Evolutionary conservation across 306 rosid genomes (phyloP).

Genomic region (Clitoria ternatea): DNA sequence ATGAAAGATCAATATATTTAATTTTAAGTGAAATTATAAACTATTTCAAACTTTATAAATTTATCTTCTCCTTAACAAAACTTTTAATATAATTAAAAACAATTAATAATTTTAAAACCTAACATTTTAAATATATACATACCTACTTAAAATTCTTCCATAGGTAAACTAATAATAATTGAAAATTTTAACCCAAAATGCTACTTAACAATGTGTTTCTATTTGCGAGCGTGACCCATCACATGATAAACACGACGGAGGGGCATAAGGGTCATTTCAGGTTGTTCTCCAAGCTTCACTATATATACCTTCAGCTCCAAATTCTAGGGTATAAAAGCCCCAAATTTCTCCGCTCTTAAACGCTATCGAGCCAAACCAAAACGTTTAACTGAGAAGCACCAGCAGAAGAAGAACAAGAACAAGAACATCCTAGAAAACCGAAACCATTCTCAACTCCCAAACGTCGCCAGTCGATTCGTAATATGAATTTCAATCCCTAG

Average conservation of each 20-base stretch:
- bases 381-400: conserved; percentile 35
- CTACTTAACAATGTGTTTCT: not conserved
- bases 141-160: no score
- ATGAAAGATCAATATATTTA: no score
- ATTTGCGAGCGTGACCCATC: not conserved
- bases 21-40: no score
- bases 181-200: no score
- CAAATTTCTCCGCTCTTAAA: conserved; percentile 58
- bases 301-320: conserved; percentile 67
- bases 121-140: no score
- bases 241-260: conserved; percentile 9
- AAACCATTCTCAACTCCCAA: not conserved
- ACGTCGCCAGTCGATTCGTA: conserved; percentile 29
- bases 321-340: conserved; percentile 80
- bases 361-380: conserved; percentile 29
- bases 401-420: conserved; percentile 3
- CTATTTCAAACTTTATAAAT: no score
- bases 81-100: no score
- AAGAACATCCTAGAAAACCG: no score
- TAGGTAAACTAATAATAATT: no score
- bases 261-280: conserved; percentile 34
- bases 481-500: not conserved
- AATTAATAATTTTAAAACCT: no score
- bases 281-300: conserved; percentile 24
- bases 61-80: no score